A percentile compares a stretch with the other conserved stretches of the same genome.
Conservation (phyloP, 805 yeast genomes). For the Danielia oregonensis region DNA sequence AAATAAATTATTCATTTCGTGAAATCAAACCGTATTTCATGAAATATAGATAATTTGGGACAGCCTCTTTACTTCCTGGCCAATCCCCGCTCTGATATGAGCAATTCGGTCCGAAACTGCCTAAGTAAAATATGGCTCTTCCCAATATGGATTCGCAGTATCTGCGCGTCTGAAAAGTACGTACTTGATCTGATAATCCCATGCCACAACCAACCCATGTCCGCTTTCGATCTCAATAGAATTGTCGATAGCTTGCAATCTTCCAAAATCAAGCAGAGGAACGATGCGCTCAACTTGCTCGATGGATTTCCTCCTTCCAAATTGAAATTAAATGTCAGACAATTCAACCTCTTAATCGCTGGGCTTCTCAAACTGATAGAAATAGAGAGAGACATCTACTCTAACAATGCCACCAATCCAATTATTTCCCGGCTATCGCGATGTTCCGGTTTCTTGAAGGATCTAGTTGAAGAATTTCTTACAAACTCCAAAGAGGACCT, state of each 20-base stretch:
- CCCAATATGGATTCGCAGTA: no score
- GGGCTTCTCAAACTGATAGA: constrained; percentile 27
- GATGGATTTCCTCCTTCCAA: constrained; percentile 10
- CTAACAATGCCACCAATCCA: constrained; percentile 20
- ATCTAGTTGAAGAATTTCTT: constrained; percentile 15
- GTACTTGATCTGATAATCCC: no score
- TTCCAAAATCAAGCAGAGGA: constrained; percentile 10
- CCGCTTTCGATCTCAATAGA: constrained; percentile 12
- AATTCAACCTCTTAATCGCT: constrained; percentile 19
- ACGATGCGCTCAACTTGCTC: constrained; percentile 13
- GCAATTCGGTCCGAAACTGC: no score
- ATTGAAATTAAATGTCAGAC: constrained; percentile 17
- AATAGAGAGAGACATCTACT: constrained; percentile 33
- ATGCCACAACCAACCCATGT: constrained; percentile 7
- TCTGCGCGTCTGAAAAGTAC: no score
- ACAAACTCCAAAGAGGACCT: constrained; percentile 12
- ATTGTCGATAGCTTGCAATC: constrained; percentile 13
- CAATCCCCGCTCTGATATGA: no score
- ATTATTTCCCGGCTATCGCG: constrained; percentile 26
- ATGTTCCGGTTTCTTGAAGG: constrained; percentile 30
- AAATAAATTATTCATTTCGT: no score
- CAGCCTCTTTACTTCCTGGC: no score
- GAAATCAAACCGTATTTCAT: no score
- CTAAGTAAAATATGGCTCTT: no score
- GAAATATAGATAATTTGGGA: no score